Base-by-base conservation (phyloP, 805 yeast species). In the Kuraishia floccosa region DNA sequence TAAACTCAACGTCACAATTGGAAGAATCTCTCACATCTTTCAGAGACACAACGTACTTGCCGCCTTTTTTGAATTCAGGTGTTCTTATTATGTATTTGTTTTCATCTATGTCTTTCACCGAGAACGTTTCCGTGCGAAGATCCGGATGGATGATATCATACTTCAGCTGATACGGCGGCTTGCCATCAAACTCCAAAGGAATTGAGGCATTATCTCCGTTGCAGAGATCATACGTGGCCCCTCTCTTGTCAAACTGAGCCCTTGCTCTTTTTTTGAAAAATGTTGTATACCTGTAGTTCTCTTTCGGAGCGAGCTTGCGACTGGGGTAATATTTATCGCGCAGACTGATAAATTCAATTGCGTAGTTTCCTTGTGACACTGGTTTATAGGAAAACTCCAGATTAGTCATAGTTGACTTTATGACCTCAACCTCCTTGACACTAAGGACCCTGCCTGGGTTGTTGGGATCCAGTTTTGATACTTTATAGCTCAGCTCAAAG, bases 311-410 rank as follows among this genome's bases (percentile, higher is more conserved):
- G 10, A 25, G 39, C 4, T 50, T 46, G 28, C 43, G 40, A 17
- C 49, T 43, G 27, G 42, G 45, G 47, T 81, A 75, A 31, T 82
- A 65, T 36, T 70, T 68, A 45, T 85, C 94, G 23, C 68, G 65
- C 17, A 86, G 48, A 9, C 66, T 57, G 22, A 68, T 59, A 53
- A 91, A 83, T 18, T 72, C 74, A 33, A 89, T 77, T 19, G 75
- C 75, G 49, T 81, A 91, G 18, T 68, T 69, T 1, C 98, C 98
- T 41, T 85, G 94, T 3, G 65, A 59, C 2, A 73, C 66, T 3
- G 99, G 97, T 37, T 69, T 71, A 52, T 81, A 86, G 30, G 68
- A 63, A 43, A 81, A 73, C 37, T 72, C 55, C 13, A 47, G 38
- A 2, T 42, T 35, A 0, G 45, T 40, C 1, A 53, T 41, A 4